Conservation (phyloP, 257 asterid genomes). For the Salvia miltiorrhiza region DNA sequence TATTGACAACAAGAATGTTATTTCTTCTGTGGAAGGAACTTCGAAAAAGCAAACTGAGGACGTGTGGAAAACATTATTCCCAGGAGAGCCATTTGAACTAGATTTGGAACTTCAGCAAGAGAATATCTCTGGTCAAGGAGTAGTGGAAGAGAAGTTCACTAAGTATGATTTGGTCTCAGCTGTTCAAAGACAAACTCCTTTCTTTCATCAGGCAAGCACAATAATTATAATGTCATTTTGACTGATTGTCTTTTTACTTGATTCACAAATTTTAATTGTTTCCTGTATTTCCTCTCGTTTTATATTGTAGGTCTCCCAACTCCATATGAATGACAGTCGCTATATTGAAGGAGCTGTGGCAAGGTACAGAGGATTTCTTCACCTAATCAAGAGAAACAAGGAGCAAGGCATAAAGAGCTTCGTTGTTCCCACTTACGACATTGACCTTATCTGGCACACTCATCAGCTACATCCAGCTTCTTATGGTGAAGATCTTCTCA, state of each 20-base stretch:
- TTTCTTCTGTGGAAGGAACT: conserved; percentile 58
- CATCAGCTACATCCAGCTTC: conserved; percentile 86
- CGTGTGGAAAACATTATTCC: conserved; percentile 58
- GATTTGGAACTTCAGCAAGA: conserved; percentile 35
- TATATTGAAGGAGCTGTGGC: conserved; percentile 86
- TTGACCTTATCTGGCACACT: conserved; percentile 97
- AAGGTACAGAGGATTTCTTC: conserved; percentile 92
- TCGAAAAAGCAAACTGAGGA: conserved; percentile 53
- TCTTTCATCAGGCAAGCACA: conserved; percentile 77
- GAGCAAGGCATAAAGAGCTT: conserved; percentile 72
- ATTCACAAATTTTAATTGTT: not conserved
- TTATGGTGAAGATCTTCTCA: conserved; percentile 73
- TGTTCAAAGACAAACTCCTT: conserved; percentile 83
- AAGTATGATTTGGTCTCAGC: conserved; percentile 80
- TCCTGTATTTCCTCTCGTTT: not conserved
- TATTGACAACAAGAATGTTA: conserved; percentile 64
- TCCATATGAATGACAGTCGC: conserved; percentile 50
- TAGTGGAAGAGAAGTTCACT: conserved; percentile 44
- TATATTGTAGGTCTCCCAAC: conserved; percentile 56
- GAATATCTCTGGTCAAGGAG: conserved; percentile 14
- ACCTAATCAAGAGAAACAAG: conserved; percentile 72
- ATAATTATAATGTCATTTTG: conserved; percentile 6
- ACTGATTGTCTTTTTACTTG: not conserved
- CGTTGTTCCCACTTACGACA: conserved; percentile 96
- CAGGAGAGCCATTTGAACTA: conserved; percentile 65